Evolutionary conservation across 2,329 filamentous ascomycete species (phyloP).

Genomic region (Elsinoe necatrix): DNA sequence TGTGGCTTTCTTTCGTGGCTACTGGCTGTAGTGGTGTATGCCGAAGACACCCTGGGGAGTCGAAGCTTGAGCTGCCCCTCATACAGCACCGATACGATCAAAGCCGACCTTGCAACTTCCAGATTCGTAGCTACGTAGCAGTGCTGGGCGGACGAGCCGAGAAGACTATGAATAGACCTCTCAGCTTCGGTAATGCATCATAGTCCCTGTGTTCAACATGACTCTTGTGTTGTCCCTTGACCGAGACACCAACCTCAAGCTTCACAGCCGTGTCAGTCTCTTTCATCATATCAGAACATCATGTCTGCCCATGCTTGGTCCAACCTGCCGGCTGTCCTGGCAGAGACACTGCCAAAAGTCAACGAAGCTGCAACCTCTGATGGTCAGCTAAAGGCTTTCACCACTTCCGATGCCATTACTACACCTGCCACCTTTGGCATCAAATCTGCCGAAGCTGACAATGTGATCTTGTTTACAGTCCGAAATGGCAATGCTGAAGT

Average conservation of each 20-base stretch:
- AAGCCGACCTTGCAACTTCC: neutral
- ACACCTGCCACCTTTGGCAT: slow-evolving; percentile 27
- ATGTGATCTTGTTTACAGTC: slow-evolving; percentile 26
- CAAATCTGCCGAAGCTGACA: slow-evolving; percentile 25
- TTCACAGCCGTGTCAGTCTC: no score
- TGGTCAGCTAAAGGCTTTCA: slow-evolving; percentile 27
- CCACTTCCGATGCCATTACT: slow-evolving; percentile 26
- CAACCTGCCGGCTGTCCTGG: slow-evolving; percentile 24
- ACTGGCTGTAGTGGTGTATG: no score
- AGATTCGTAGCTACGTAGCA: neutral
- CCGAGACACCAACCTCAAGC: no score
- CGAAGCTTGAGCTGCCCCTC: neutral
- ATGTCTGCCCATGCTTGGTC: slow-evolving; percentile 24
- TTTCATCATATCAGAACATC: neutral
- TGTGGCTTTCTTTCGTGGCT: neutral
- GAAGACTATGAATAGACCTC: no score
- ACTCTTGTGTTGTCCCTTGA: no score
- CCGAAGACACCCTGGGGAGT: no score
- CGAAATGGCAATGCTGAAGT: slow-evolving; percentile 25
- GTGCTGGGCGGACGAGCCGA: no score
- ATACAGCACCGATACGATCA: neutral
- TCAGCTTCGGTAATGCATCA: neutral
- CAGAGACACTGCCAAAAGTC: slow-evolving; percentile 22
- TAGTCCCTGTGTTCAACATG: no score
- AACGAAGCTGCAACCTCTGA: slow-evolving; percentile 24